Evolutionary conservation across 2,329 filamentous ascomycete species (phyloP), one percentile per base, ranked within the genome.

Genomic region (Botrytis squamosa): DNA sequence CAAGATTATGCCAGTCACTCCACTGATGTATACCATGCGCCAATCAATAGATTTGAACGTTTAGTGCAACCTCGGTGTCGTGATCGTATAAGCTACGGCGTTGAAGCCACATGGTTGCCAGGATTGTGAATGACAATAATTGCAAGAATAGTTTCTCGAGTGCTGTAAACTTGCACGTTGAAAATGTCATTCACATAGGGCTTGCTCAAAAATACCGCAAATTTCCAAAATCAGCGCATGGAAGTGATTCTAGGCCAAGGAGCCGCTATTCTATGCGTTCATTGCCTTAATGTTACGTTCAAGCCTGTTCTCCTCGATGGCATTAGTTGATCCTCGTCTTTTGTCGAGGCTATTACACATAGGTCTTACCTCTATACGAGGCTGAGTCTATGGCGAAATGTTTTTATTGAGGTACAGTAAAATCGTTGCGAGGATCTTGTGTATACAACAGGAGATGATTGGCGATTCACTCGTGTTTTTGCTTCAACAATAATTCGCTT

Each of bases 41-140:
- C 70, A 44, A 55, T 57, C n/a, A 59, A 72, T 59, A 36, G 22
- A n/a, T 22, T 36, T 42, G n/a, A 57, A 67, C 33, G 44, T 29
- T 67, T 40, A 55, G 25, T n/a, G 52, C 63, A 29, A 62, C 44
- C 12, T 22, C 25, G 20, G 46, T 40, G 29, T 42, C 62, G n/a
- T 46, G 38, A 57, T 38, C 46, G 62, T 42, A 44, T 67, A 59
- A 44, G 60, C 46, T n/a, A 40, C n/a, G 12, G 60, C 60, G 22
- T 67, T 59, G 62, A 40, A 72, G 46, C 46, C 60, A 67, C 46
- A 71, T 66, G 60, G 69, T 29, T 29, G 16, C 29, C 16, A 38
- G 55, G 40, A 38, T 46, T 36, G 55, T 46, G 68, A 3, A 44
- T 18, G 29, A 40, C 33, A 18, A 20, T 63, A 40, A 29, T 52